These are phyloP conservation scores for Mycena galericulata DNA, from an alignment of 768 basidiomycete species.

Conservation along the genomic window DNA sequence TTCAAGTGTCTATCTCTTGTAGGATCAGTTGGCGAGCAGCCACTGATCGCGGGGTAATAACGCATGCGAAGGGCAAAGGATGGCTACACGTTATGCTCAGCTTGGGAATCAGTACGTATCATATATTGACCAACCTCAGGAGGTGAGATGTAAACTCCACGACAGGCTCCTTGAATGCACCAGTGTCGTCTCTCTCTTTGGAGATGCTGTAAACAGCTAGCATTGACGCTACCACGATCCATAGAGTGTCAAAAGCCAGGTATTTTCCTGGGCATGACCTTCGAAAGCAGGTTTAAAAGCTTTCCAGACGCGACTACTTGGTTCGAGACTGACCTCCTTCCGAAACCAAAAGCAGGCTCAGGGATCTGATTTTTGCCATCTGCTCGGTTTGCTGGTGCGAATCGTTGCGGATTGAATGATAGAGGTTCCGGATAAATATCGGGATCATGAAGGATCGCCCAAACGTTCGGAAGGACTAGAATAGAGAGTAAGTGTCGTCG, in stretches of 20 bases:
- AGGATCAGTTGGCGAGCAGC: conserved; percentile 46
- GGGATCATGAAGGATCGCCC: conserved; percentile 57
- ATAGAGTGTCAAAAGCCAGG: conserved; percentile 57
- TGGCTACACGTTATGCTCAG: conserved; percentile 49
- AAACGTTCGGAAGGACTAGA: conserved; percentile 43
- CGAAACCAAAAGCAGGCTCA: conserved; percentile 55
- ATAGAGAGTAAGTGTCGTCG: no score
- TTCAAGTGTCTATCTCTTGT: conserved; percentile 33
- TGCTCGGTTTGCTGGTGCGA: conserved; percentile 41
- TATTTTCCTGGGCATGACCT: conserved; percentile 60
- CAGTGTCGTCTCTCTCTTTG: conserved; percentile 51
- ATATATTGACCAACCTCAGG: conserved; percentile 51
- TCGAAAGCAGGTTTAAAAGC: not conserved
- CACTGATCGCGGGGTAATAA: conserved; percentile 50
- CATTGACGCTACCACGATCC: conserved; percentile 56
- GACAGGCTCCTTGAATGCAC: conserved; percentile 47
- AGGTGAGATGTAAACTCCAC: conserved; percentile 49
- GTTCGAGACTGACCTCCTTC: conserved; percentile 47
- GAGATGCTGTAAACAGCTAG: conserved; percentile 54
- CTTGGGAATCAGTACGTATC: no score
- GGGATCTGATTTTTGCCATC: conserved; percentile 51
- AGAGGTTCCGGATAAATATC: conserved; percentile 54
- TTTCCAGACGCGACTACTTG: not conserved
- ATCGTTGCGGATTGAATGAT: conserved; percentile 53
- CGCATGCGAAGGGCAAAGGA: conserved; percentile 56